Conservation (phyloP, 2,329 filamentous ascomycete genomes). For the Hypoxylon sp. region DNA sequence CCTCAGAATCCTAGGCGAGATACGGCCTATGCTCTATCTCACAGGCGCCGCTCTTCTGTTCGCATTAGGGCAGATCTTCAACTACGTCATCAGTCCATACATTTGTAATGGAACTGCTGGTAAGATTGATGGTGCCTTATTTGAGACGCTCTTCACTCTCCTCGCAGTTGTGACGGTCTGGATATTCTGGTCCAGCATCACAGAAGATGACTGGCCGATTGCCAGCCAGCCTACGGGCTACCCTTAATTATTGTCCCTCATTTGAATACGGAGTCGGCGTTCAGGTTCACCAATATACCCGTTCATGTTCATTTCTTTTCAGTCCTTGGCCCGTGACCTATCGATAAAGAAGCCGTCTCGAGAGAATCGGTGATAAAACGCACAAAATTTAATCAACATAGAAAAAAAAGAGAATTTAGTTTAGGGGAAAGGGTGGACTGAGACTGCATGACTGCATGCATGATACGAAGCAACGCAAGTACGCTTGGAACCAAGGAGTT, state of each 20-base stretch:
- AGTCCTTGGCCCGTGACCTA: conserved; percentile 45
- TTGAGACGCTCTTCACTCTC: conserved; percentile 93
- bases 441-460: conserved; percentile 44
- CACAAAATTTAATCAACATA: conserved; percentile 47
- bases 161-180: conserved; percentile 86
- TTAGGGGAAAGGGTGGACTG: conserved; percentile 31
- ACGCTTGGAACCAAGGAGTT: conserved; percentile 29
- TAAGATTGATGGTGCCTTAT: conserved; percentile 92
- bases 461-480: conserved; percentile 43
- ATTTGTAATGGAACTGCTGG: conserved; percentile 87
- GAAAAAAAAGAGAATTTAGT: conserved; percentile 30
- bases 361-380: conserved; percentile 34
- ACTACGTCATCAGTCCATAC: conserved; percentile 92
- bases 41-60: conserved; percentile 82
- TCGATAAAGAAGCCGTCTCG: conserved; percentile 29
- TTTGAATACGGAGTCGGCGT: conserved; percentile 54
- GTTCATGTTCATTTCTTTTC: conserved; percentile 51
- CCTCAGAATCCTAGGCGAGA: conserved; percentile 86
- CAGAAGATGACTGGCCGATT: conserved; percentile 96
- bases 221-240: conserved; percentile 59
- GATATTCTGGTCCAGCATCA: conserved; percentile 99
- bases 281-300: conserved; percentile 55
- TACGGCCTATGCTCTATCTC: conserved; percentile 93
- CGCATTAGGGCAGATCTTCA: conserved; percentile 93
- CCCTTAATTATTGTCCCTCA: conserved; percentile 51